Conservation (phyloP, 257 asterid genomes). For the Marsdenia floribunda region DNA sequence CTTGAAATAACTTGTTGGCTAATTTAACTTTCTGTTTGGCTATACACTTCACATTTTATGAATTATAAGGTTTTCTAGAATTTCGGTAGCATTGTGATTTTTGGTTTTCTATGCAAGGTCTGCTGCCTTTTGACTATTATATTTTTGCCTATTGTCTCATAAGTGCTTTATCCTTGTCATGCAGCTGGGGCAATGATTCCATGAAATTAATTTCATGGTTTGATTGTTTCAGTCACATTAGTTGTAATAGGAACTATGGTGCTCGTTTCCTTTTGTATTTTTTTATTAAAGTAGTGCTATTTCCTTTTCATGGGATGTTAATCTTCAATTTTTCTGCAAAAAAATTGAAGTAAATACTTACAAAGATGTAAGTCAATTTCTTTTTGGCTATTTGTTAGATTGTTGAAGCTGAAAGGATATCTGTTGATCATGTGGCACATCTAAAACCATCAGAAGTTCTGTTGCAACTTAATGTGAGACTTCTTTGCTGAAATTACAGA, state of each 20-base stretch:
- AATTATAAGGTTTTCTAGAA: background rate
- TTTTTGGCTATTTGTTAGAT: slow-evolving; percentile 45
- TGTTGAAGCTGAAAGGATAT: slow-evolving; percentile 96
- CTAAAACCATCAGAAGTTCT: slow-evolving; percentile 97
- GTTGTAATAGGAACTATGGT: background rate
- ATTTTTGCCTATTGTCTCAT: slow-evolving; percentile 15
- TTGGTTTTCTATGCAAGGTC: background rate
- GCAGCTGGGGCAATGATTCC: slow-evolving; percentile 39
- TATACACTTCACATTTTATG: background rate
- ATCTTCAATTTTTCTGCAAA: slow-evolving; percentile 2
- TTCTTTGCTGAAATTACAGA: background rate
- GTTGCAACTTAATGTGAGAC: too few relatives aligned
- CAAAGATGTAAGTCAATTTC: slow-evolving; percentile 9
- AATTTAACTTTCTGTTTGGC: too few relatives aligned
- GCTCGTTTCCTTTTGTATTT: background rate
- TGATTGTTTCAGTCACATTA: background rate
- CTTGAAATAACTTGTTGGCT: too few relatives aligned
- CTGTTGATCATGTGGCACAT: slow-evolving; percentile 98
- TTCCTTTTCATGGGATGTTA: slow-evolving; percentile 20
- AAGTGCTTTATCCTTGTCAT: slow-evolving; percentile 19
- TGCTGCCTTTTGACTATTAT: background rate
- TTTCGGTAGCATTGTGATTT: background rate
- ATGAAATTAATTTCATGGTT: background rate
- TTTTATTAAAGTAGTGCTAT: background rate
- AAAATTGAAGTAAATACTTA: slow-evolving; percentile 10